Evolutionary conservation across 352 stramenopile genomes (phyloP).

Genomic region (Achlya hypogyna): DNA sequence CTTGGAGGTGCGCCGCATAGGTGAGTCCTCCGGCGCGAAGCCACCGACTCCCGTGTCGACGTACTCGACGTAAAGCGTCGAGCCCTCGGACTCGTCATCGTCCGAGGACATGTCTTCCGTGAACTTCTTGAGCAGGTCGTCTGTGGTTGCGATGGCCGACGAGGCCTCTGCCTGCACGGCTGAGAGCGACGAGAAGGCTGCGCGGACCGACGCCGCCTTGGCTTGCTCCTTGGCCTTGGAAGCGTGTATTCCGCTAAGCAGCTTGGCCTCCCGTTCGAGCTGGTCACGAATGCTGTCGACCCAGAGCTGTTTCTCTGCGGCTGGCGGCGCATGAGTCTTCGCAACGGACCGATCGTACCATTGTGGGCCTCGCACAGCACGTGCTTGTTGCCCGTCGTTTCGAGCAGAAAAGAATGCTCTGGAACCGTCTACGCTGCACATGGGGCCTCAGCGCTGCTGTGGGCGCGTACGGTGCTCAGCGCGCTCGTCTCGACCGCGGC

Average conservation of each 20-base stretch:
- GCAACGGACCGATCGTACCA: neutral
- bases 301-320: conserved; percentile 14
- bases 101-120: conserved; percentile 10
- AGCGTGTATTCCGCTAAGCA: neutral
- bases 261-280: conserved; percentile 3
- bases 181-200: conserved; percentile 40
- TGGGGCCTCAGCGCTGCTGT: neutral
- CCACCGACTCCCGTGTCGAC: neutral
- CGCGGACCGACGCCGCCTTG: conserved; percentile 42
- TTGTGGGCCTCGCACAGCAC: conserved; percentile 12
- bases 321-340: neutral
- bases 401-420: conserved; percentile 13
- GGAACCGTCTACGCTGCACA: neutral
- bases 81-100: conserved; percentile 21
- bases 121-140: conserved; percentile 16
- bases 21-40: conserved; percentile 53
- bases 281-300: neutral
- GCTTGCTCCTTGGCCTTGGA: neutral
- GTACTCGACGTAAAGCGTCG: conserved; percentile 20
- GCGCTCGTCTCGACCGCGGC: neutral
- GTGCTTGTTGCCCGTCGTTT: neutral
- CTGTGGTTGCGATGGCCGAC: conserved; percentile 23
- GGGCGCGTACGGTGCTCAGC: too few relatives aligned
- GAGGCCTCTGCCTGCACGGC: conserved; percentile 39
- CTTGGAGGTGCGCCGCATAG: conserved; percentile 35